Percentiles rank a stretch among this genome's conserved stretches.
Conservation (phyloP, 495 filamentous ascomycete genomes). For the Penicillium malachiteum region DNA sequence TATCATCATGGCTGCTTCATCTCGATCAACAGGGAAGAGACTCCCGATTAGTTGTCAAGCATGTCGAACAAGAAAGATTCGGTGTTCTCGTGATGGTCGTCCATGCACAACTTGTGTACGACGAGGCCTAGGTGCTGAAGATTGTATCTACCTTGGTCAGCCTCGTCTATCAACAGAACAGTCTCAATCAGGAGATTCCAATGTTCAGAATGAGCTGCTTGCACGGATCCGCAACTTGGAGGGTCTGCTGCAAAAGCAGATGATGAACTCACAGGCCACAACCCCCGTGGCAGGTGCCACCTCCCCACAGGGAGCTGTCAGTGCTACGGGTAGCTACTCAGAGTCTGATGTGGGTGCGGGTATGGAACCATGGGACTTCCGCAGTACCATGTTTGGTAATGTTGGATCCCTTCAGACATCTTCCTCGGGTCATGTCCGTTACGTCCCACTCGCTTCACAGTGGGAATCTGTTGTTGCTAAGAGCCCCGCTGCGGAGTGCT, state of each 20-base stretch:
- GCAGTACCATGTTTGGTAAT: constrained; percentile 24
- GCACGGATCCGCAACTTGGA: constrained; percentile 41
- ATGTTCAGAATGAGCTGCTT: constrained; percentile 36
- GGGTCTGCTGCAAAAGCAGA: constrained; percentile 39
- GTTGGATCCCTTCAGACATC: constrained; percentile 35
- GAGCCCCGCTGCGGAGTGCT: constrained; percentile 27
- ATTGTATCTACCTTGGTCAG: constrained; percentile 44
- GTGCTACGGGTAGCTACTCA: constrained; percentile 32
- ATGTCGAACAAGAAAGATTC: constrained; percentile 41
- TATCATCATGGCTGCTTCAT: constrained; percentile 20
- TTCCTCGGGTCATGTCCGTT: constrained; percentile 41
- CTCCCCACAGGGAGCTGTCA: constrained; percentile 35
- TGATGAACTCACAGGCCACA: constrained; percentile 18
- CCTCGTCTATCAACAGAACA: constrained; percentile 39
- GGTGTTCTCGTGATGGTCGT: constrained; percentile 41
- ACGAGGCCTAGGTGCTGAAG: constrained; percentile 40
- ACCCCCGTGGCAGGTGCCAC: constrained; percentile 18
- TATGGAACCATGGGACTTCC: constrained; percentile 11
- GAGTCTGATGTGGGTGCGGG: constrained; percentile 28
- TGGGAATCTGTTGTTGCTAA: constrained; percentile 35
- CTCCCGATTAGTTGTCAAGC: constrained; percentile 45
- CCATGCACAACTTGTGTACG: constrained; percentile 44
- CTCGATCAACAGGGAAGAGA: constrained; percentile 36
- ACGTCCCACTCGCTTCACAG: constrained; percentile 37
- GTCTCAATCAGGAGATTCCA: constrained; percentile 21